Percentiles rank a stretch among this genome's conserved stretches.
Evolutionary conservation across 1,139 yeast genomes (phyloP).

Genomic region (Candida sp.): DNA sequence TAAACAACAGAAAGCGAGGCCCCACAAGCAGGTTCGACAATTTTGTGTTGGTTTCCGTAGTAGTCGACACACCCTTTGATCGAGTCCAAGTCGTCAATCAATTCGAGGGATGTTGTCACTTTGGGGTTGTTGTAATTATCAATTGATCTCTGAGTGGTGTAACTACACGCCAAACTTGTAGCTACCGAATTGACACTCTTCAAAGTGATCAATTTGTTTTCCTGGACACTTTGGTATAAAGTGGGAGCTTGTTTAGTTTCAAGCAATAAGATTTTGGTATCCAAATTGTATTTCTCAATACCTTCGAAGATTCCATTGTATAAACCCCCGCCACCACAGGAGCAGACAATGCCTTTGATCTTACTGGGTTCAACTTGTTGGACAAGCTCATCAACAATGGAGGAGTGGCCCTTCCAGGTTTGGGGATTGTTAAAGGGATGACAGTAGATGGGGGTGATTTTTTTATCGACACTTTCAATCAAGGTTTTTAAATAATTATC

Average conservation of each 20-base stretch:
- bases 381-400: conserved; percentile 55
- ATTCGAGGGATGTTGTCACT: conserved; percentile 33
- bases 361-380: conserved; percentile 31
- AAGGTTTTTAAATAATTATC: conserved; percentile 45
- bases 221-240: conserved; percentile 44
- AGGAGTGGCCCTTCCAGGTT: conserved; percentile 69
- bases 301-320: conserved; percentile 64
- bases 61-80: conserved; percentile 47
- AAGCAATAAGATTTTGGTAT: conserved; percentile 39
- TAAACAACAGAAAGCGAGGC: conserved; percentile 58
- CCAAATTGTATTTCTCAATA: conserved; percentile 34
- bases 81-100: conserved; percentile 56
- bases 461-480: conserved; percentile 26
- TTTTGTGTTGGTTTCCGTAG: conserved; percentile 44
- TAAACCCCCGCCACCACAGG: conserved; percentile 78
- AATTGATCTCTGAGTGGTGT: conserved; percentile 46
- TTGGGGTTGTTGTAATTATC: conserved; percentile 30
- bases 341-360: conserved; percentile 59
- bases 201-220: conserved; percentile 41
- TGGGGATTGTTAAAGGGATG: conserved; percentile 67
- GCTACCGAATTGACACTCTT: conserved; percentile 53
- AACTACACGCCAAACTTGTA: conserved; percentile 58
- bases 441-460: conserved; percentile 49
- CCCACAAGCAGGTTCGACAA: conserved; percentile 78
- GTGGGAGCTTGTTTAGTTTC: conserved; percentile 65